Base-by-base conservation (phyloP, 176 grass and related monocot genomes). In the Zoysia pacifica region DNA sequence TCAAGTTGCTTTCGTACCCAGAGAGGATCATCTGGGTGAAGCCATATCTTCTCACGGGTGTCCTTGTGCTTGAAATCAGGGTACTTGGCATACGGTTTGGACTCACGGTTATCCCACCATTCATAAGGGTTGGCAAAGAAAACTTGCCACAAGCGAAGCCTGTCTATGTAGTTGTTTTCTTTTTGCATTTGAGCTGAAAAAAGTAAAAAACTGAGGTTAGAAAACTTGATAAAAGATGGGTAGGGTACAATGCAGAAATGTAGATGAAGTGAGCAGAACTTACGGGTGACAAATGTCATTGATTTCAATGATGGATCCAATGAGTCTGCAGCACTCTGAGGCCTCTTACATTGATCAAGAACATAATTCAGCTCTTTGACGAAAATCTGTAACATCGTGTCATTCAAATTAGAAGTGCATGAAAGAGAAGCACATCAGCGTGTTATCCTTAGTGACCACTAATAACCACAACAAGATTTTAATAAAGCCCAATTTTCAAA, bases 41-140 rank as follows among this genome's bases (percentile, higher is more conserved):
- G 78, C 85, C 88, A 78, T 51, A 90, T 39, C 42, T 66, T 45
- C 53, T 93, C 91, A 52, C 9, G 52, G 19, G 91, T 88, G 65
- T 90, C 82, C 85, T 88, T 88, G 79, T 86, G 88, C 53, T 75
- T 83, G 69, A 93, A 93, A 90, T 90, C 85, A 51, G 88, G 51
- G 48, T 0, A 77, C 1, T 0, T 52, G 45, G 10, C 4, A 11
- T 69, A 14, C 0, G 13, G 79, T 71, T 62, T 62, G 49, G 8
- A 42, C 70, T 84, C 52, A 42, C 88, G 59, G 64, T 94, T 91
- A 76, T 90, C 91, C 88, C 88, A 86, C 88, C 91, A 94, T 83
- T 94, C 86, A 36, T 90, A 69, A 65, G 91, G 91, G 74, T 45
- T 94, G 70, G 91, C 79, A 86, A 94, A 94, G 83, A 94, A 94